Base-by-base conservation (phyloP, 345 rosid species). In the Hibiscus mutabilis region DNA sequence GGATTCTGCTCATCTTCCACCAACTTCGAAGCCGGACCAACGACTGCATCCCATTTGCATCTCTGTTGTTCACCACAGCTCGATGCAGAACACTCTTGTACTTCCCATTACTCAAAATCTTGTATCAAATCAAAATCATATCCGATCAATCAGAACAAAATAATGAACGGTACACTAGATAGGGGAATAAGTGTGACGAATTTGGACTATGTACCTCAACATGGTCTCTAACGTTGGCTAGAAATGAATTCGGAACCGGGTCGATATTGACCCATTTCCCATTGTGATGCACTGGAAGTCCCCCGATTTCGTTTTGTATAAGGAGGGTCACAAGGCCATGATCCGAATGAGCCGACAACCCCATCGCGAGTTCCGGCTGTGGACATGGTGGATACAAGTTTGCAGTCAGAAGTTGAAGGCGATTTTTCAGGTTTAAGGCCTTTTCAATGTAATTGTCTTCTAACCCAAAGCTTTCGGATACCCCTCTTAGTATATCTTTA, bases 71-170 rank as follows among this genome's bases (percentile, higher is more conserved):
- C 74, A 87, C 83, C 0, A 71, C 46, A 4, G 85, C 92, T 69
- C 83, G 77, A 51, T 85, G 92, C 5, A 85, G 19, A 1, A 80
- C 78, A 67, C 89, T 84, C 75, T 76, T 82, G 79, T 85, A 85
- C 80, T 81, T 85, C 19, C 89, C 92, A 65, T 87, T 87, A 49
- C 85, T 87, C 76, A 85, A n/a, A 37, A 82, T 81, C 88, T 84
- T 52, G 4, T 12, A 13, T 19, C 22, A 63, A 72, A 52, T 5
- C 7, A 33, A 33, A 33, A 33, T 5, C 35, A 33, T 33, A 33
- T 33, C 35, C 35, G 35, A 33, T 33, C 6, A 33, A 29, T 29
- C 33, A 29, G 33, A 29, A 29, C 33, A 29, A n/a, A n/a, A n/a
- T n/a, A n/a, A n/a, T n/a, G n/a, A n/a, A n/a, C n/a, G n/a, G 3